Base-by-base conservation (phyloP, 2,329 filamentous ascomycete species). In the Alternaria ethzedia region DNA sequence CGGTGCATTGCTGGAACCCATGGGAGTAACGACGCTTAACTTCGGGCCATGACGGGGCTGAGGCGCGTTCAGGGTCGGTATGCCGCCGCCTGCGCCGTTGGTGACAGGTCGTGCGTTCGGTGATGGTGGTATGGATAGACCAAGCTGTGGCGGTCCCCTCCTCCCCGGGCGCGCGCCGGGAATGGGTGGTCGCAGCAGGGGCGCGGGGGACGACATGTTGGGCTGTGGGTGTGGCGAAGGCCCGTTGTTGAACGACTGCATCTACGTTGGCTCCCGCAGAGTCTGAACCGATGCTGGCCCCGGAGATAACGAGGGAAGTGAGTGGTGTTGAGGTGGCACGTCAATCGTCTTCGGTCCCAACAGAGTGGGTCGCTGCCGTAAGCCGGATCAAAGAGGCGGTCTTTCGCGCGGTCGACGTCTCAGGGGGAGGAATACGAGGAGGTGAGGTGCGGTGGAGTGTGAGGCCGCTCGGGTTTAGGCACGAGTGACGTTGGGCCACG, bases 41-140 rank as follows among this genome's bases (percentile, higher is more conserved):
- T 90, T 90, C n/a, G 94, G 94, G 26, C 92, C 88, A 62, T 68
- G 70, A 23, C 89, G 83, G 23, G 92, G 90, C 51, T 89, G 86
- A 15, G 58, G 61, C 25, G 50, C 41, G 26, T 82, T 68, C 20
- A 75, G 70, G 6, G 62, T 66, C 11, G 74, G 71, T 51, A 70
- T 68, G 6, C 71, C 77, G 4, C 83, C 80, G 13, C 75, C 82
- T 74, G 85, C 80, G 70, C 84, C 85, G 70, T 87, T 87, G 55
- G 96, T 87, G 63, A 97, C 88, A 2, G 94, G 89, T 79, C 94
- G 93, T 66, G 86, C 90, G 81, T 89, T 95, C 52, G 93, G 92
- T 36, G 93, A 97, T 1, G 92, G 90, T 41, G 95, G 95, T 62
- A 98, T 98, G 49, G 94, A 92, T 60, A 98, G 88, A 47, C 94